phyloP scores from a whole-genome alignment of 257 asterid genomes.

The Lithospermum erythrorhizon region DNA sequence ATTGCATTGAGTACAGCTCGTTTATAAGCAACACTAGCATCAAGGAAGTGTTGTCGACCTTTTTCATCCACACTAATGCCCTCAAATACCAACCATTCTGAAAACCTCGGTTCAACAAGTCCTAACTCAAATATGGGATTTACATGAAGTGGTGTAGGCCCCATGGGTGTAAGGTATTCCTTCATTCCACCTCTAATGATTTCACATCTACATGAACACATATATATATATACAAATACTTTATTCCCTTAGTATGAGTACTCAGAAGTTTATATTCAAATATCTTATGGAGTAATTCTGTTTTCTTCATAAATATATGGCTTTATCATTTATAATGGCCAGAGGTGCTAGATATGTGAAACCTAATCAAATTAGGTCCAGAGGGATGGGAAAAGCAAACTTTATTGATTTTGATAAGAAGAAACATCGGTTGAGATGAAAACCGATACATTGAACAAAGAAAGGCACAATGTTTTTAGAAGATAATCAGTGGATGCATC shows the following conservation, averaged over 20 bases:
- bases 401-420: too few relatives aligned
- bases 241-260: background rate
- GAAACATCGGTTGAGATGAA: too few relatives aligned
- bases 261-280: too few relatives aligned
- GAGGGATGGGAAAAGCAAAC: too few relatives aligned
- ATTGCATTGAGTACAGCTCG: slow-evolving; percentile 92
- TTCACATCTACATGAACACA: slow-evolving; percentile 45
- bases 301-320: too few relatives aligned
- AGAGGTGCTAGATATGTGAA: too few relatives aligned
- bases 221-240: background rate
- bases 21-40: slow-evolving; percentile 82
- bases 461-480: too few relatives aligned
- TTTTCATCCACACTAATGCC: slow-evolving; percentile 94
- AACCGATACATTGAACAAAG: too few relatives aligned
- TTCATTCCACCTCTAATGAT: slow-evolving; percentile 88
- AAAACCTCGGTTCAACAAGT: slow-evolving; percentile 84
- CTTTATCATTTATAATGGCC: too few relatives aligned
- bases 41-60: slow-evolving; percentile 82
- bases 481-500: too few relatives aligned
- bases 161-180: slow-evolving; percentile 96
- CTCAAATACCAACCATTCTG: slow-evolving; percentile 92
- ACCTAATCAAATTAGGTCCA: too few relatives aligned
- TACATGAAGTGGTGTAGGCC: slow-evolving; percentile 77
- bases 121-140: slow-evolving; percentile 95
- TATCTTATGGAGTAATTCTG: too few relatives aligned